Conservation (phyloP, 345 rosid species). For the Eutrema yunnanense region DNA sequence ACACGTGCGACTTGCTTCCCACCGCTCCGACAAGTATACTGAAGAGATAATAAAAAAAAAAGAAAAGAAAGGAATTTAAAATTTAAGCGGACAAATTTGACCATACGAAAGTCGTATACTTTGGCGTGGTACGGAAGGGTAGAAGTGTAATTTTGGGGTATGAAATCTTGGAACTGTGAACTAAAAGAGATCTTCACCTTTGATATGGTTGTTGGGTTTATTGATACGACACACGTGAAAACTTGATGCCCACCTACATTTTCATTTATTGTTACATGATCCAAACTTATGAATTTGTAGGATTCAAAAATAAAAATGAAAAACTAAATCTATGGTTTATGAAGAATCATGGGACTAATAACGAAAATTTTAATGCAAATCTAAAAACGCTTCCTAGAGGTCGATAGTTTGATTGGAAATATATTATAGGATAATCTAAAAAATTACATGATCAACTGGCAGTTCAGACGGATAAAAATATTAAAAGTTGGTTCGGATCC, state of each 20-base stretch:
- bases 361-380: background rate
- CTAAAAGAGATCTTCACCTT: slow-evolving; percentile 16
- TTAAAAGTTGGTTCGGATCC: too few species aligned
- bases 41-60: background rate
- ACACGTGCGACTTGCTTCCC: slow-evolving; percentile 60
- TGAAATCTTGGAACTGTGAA: slow-evolving; percentile 14
- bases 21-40: slow-evolving; percentile 28
- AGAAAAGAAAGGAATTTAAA: background rate
- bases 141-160: background rate
- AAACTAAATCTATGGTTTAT: background rate
- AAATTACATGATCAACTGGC: too few species aligned
- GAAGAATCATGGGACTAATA: background rate
- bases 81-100: slow-evolving; percentile 26
- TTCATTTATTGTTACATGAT: background rate
- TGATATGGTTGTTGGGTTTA: slow-evolving; percentile 34
- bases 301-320: too few species aligned
- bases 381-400: background rate
- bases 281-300: background rate
- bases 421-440: too few species aligned
- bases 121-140: slow-evolving; percentile 19
- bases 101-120: slow-evolving; percentile 22
- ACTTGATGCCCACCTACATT: slow-evolving; percentile 18
- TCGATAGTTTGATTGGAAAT: too few species aligned
- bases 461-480: too few species aligned
- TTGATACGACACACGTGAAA: slow-evolving; percentile 36